Base-by-base conservation (phyloP, 768 basidiomycete genomes). In the Agaricus blazei region DNA sequence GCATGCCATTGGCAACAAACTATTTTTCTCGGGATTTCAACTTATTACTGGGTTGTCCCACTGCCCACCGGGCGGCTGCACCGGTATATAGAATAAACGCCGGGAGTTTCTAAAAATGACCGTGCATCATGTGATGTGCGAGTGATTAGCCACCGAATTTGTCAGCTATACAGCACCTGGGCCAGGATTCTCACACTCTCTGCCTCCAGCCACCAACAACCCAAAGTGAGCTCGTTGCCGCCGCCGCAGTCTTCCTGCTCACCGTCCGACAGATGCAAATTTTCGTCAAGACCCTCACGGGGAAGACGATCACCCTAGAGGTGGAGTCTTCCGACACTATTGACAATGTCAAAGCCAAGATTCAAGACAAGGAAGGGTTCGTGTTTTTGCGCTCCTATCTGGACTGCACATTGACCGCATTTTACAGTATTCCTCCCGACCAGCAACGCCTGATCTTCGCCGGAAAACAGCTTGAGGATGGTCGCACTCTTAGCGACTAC, bases 391-490 rank as follows among this genome's bases (percentile, higher is more conserved):
- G 19, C 40, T 27, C 19, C 34, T 36, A 36, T 5, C 19, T 28
- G 12, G 12, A 14, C 19, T 34, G n/a, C 48, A 31, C 2, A 34
- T 36, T 3, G 11, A 23, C 54, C 57, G 41, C 34, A 28, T 12
- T 53, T 27, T 28, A 14, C 36, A 90, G 88, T 58, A 97, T 96
- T 61, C 93, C 92, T 57, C 93, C 93, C 60, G 94, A 95, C 70
- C 93, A 94, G 71, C 93, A 97, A 67, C 88, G 93, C 57, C 80
- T 97, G 59, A 97, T 95, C 72, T 93, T 98, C 63, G 96, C 96
- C 57, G 96, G 96, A 52, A 98, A 98, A 82, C 96, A 98, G 73
- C 85, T 98, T 57, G 96, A 98, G 75, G 96, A 98, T 72, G 96
- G 96, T 46, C 90, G 96, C 64, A 98, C 95, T 6, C 78, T 98